A percentile compares a stretch with the other conserved stretches of the same genome.
Conservation (phyloP, 1,284 basidiomycete genomes). For the Rhodotorula sp. region DNA sequence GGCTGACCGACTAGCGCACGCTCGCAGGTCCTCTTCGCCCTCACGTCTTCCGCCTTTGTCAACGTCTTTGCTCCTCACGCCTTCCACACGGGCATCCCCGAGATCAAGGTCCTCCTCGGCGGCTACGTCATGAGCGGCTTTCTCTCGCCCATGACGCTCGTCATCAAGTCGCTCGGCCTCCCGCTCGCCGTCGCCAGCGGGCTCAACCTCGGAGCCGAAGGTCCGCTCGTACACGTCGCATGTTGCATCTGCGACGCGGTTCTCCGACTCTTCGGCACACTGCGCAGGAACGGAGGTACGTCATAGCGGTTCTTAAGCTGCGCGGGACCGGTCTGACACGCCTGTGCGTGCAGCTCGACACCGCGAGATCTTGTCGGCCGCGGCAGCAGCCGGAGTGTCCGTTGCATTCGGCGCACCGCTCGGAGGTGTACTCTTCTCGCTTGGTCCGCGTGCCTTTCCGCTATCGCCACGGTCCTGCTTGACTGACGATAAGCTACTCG, state of each 20-base stretch:
- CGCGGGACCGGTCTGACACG: too few relatives aligned
- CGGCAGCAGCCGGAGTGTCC: constrained; percentile 68
- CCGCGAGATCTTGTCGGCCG: constrained; percentile 86
- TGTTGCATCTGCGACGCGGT: constrained; percentile 93
- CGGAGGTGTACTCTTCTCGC: constrained; percentile 85
- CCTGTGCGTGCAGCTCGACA: constrained; percentile 64
- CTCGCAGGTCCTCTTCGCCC: constrained; percentile 67
- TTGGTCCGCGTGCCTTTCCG: constrained; percentile 49
- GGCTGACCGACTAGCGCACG: neutral
- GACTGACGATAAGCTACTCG: neutral
- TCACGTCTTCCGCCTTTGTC: constrained; percentile 66
- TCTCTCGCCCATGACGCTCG: constrained; percentile 63
- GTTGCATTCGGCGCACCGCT: constrained; percentile 82
- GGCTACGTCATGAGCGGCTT: constrained; percentile 97
- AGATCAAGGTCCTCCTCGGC: constrained; percentile 94
- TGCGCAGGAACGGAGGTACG: constrained; percentile 55
- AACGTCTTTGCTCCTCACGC: constrained; percentile 55
- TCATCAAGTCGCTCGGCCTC: constrained; percentile 86
- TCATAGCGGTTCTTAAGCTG: too few relatives aligned
- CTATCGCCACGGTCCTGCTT: neutral
- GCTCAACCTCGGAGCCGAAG: constrained; percentile 84
- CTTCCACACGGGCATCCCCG: constrained; percentile 91
- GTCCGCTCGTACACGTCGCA: constrained; percentile 95
- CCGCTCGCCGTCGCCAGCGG: constrained; percentile 89
- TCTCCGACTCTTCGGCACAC: constrained; percentile 78